A percentile compares a stretch with the other conserved stretches of the same genome.
Conservation (phyloP, 108 stramenopile genomes). For the Cylindrotheca closterium region DNA sequence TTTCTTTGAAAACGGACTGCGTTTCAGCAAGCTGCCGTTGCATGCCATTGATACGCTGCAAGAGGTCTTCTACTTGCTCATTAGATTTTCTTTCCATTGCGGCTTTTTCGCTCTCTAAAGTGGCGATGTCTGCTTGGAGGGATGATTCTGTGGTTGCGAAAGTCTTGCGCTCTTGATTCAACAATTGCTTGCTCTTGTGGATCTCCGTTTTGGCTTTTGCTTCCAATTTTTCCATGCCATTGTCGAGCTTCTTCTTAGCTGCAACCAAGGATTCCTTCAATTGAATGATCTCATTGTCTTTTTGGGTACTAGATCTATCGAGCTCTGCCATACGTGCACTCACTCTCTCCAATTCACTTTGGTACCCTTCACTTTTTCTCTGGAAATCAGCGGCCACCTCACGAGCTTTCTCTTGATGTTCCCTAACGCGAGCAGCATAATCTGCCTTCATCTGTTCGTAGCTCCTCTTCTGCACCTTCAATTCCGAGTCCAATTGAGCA, state of each 20-base stretch:
- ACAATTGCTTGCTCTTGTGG: constrained; percentile 5
- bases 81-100: constrained; percentile 8
- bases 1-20: constrained; percentile 1
- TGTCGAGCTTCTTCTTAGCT: neutral
- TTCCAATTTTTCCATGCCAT: constrained; percentile 6
- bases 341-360: constrained; percentile 40
- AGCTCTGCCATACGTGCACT: constrained; percentile 21
- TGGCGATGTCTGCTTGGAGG: constrained; percentile 27
- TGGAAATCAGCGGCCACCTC: constrained; percentile 35
- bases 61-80: constrained; percentile 13
- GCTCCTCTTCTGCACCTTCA: constrained; percentile 11
- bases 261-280: neutral
- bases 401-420: constrained; percentile 32
- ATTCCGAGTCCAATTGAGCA: constrained; percentile 12
- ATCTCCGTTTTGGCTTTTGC: constrained; percentile 15
- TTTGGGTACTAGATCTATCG: constrained; percentile 21
- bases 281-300: neutral
- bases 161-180: constrained; percentile 19
- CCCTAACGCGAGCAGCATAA: constrained; percentile 15
- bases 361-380: constrained; percentile 21
- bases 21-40: constrained; percentile 16
- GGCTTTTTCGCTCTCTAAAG: constrained; percentile 17
- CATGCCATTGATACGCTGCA: constrained; percentile 8
- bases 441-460: constrained; percentile 34
- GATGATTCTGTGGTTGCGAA: constrained; percentile 12